Percentiles rank a stretch among this genome's conserved stretches.
These are phyloP conservation scores for Cercospora berteroae DNA, from an alignment of 2,329 filamentous ascomycete species.

Conservation along the genomic window DNA sequence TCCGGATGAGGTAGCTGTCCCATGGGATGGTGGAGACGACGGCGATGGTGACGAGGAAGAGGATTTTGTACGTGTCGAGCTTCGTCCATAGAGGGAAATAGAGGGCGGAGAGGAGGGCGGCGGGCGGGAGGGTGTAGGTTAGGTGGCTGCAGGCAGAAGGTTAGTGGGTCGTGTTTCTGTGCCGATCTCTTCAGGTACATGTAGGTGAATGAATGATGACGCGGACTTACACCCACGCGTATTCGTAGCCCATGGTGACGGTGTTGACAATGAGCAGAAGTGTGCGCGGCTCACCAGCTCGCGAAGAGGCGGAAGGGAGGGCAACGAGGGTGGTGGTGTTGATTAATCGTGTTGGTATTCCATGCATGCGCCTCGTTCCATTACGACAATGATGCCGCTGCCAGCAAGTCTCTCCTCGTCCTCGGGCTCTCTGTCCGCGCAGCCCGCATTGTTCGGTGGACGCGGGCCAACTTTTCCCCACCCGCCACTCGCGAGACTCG, in stretches of 20 bases:
- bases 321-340: conserved; percentile 1
- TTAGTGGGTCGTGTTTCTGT: too few relatives aligned
- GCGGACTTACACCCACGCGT: conserved; percentile 59
- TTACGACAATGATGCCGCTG: not conserved
- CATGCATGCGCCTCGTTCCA: conserved; percentile 8
- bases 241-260: conserved; percentile 57
- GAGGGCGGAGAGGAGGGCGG: conserved; percentile 57
- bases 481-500: not conserved
- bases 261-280: not conserved
- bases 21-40: conserved; percentile 69
- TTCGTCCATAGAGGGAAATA: conserved; percentile 61
- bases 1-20: conserved; percentile 72
- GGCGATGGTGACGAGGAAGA: conserved; percentile 61
- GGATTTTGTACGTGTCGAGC: conserved; percentile 62
- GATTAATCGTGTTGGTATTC: not conserved
- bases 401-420: not conserved
- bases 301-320: too few relatives aligned
- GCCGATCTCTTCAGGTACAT: conserved; percentile 4
- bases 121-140: conserved; percentile 66
- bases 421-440: not conserved
- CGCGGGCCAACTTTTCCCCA: not conserved
- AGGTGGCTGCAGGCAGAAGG: conserved; percentile 52
- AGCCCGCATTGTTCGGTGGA: not conserved
- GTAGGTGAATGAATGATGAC: conserved; percentile 1
- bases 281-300: not conserved